Evolutionary conservation across 371 early-diverging fungal species (phyloP).

Genomic region (Mortierella sp.): DNA sequence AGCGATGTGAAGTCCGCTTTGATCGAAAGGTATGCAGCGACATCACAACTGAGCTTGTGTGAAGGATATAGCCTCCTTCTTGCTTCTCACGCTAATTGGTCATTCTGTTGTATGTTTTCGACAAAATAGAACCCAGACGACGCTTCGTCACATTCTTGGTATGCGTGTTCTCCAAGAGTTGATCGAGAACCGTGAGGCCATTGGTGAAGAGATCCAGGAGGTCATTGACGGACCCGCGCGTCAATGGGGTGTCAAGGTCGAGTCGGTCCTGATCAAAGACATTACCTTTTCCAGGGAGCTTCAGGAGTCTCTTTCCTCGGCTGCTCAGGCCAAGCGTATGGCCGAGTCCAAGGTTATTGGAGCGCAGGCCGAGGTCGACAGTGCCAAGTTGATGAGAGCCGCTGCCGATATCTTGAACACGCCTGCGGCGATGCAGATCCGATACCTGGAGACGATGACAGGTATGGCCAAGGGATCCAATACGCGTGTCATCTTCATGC

Average conservation of each 20-base stretch:
- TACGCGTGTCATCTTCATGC: constrained; percentile 81
- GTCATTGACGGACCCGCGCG: constrained; percentile 79
- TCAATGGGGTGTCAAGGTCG: constrained; percentile 83
- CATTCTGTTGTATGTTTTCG: neutral
- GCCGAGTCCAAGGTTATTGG: constrained; percentile 94
- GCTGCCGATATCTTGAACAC: constrained; percentile 76
- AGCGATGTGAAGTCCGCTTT: constrained; percentile 81
- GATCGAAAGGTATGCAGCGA: constrained; percentile 65
- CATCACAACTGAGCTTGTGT: neutral
- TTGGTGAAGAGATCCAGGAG: constrained; percentile 88
- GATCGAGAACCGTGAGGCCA: constrained; percentile 91
- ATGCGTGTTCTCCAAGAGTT: constrained; percentile 77
- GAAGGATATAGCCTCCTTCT: neutral
- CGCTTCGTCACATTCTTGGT: constrained; percentile 80
- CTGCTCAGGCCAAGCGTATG: constrained; percentile 90
- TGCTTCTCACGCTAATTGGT: neutral
- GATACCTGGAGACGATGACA: constrained; percentile 89
- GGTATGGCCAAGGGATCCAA: constrained; percentile 76
- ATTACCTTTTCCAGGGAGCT: constrained; percentile 82
- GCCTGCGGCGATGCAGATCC: constrained; percentile 78
- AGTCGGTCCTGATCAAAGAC: constrained; percentile 91
- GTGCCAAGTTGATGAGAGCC: constrained; percentile 94
- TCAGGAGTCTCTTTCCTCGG: constrained; percentile 87
- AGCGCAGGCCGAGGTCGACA: constrained; percentile 92
- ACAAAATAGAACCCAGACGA: constrained; percentile 74